Evolutionary conservation across 2,329 filamentous ascomycete species (phyloP).

Genomic region (Pseudogymnoascus sp.): DNA sequence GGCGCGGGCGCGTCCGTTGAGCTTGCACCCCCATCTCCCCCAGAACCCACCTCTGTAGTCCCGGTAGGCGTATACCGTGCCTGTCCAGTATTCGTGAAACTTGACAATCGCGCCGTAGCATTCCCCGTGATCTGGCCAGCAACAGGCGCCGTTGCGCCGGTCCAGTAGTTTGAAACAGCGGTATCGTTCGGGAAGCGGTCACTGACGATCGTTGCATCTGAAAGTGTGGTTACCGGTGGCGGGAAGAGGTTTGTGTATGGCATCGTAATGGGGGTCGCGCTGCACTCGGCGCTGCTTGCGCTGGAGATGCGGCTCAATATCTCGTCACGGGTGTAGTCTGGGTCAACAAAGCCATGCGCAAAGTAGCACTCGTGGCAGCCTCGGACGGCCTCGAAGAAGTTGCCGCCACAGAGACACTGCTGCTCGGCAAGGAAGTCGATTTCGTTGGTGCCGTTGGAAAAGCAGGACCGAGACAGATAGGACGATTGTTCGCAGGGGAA

Average conservation of each 20-base stretch:
- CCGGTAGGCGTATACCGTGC: neutral
- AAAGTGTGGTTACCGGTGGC: too few species aligned
- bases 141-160: neutral
- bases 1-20: neutral
- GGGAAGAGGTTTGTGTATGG: neutral
- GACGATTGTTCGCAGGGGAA: neutral
- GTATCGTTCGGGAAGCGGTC: neutral
- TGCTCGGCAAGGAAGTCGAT: conserved; percentile 12
- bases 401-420: conserved; percentile 10
- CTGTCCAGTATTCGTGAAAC: neutral
- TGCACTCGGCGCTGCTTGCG: neutral
- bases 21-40: too few species aligned
- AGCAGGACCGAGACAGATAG: neutral
- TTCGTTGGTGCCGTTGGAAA: conserved; percentile 9
- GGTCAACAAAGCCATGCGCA: neutral
- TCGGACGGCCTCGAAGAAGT: neutral
- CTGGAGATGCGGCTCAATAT: neutral
- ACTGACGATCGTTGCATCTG: neutral
- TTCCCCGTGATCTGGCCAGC: neutral
- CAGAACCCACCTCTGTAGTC: neutral
- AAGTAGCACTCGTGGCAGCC: conserved; percentile 5
- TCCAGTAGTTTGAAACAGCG: neutral
- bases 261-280: neutral
- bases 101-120: neutral
- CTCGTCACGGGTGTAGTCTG: neutral